A percentile compares a stretch with the other conserved stretches of the same genome.
Conservation (phyloP, 352 stramenopile species). For the Ophiocytium majus region DNA sequence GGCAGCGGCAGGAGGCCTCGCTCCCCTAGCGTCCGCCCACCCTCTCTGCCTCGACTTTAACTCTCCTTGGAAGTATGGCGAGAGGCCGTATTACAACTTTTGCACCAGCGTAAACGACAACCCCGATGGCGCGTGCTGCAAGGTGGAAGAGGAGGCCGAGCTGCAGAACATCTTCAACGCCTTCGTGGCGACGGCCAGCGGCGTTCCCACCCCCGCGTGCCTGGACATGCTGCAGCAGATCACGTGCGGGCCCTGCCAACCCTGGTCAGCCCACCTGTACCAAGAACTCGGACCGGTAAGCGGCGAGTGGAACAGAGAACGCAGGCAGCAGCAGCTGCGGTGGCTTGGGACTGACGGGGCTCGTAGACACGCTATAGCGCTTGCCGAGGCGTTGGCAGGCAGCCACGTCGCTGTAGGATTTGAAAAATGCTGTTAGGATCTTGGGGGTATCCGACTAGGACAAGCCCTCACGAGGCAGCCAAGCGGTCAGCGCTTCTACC, state of each 20-base stretch:
- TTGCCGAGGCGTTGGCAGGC: no score
- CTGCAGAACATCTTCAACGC: neutral
- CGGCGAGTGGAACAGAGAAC: no score
- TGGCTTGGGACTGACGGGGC: no score
- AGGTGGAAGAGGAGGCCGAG: neutral
- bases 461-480: no score
- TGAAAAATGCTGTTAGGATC: no score
- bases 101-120: constrained; percentile 16
- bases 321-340: no score
- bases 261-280: constrained; percentile 16
- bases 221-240: neutral
- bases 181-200: neutral
- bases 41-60: constrained; percentile 12
- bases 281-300: constrained; percentile 1
- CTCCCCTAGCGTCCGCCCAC: neutral
- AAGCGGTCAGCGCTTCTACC: no score
- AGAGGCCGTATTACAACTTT: neutral
- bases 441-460: no score
- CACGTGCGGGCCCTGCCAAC: neutral
- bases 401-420: no score
- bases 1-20: neutral
- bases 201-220: neutral
- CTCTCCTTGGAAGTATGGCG: neutral
- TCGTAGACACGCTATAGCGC: no score
- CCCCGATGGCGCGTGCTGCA: constrained; percentile 6